Base-by-base conservation (phyloP, 768 basidiomycete genomes). In the Podaxis pistillaris region DNA sequence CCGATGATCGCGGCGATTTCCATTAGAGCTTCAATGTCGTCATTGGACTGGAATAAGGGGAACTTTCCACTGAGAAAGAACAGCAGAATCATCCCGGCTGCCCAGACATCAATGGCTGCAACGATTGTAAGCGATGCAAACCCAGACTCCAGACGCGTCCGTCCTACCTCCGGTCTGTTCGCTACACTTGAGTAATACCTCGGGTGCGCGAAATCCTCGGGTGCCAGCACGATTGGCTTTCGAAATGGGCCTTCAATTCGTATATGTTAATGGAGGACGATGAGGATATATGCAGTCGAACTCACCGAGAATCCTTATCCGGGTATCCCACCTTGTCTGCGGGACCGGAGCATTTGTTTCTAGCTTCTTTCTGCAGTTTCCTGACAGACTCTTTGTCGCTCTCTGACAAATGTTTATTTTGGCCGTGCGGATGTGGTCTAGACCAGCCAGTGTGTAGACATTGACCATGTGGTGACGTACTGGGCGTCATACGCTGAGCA, bases 191-290 rank as follows among this genome's bases (percentile, higher is more conserved):
- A 99, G 73, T 40, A 99, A 75, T 2, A 99, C 96, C 69, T 99
- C 97, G 0, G 97, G 97, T 1, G 97, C 95, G 62, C 97, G 86
- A 73, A 99, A 99, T 0, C 97, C 97, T 68, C 97, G 79, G 12
- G 97, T 99, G 3, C 97, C 97, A 1, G 97, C 97, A 53, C 97
- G 86, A 71, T 98, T 98, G 2, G 97, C 95, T 73, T 96, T 96
- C 57, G 61, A 62, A 13, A 93, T 90, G 41, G 81, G 79, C 1
- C 93, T 91, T 66, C 92, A 91, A 47, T 15, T 3, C 19, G 9
- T 6, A 19, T 9, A 3, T 22, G 15, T 22, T 41, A 19, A 61
- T 11, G 33, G 12, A 22, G 22, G 30, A 28, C 12, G 19, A 41
- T 2, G 17, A 38, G n/a, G 41, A 15, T 36, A 51, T 36, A 51